phyloP scores from a whole-genome alignment of 169 alveolate genomes.

The Plasmodium coatneyi region DNA sequence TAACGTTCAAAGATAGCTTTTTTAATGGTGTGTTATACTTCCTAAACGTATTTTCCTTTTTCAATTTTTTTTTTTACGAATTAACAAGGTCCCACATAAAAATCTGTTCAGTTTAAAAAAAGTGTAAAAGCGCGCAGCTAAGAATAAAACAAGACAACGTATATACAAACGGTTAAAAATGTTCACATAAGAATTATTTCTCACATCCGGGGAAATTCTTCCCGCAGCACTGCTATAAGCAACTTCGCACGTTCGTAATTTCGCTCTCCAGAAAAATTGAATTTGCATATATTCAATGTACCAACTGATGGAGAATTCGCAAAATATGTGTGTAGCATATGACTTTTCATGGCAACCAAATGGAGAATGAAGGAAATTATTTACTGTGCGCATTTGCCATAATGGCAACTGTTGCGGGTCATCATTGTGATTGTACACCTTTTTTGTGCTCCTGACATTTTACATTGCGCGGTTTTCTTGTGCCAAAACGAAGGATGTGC shows the following conservation, averaged over 20 bases:
- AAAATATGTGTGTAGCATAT: background rate
- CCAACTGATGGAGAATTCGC: background rate
- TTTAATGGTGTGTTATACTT: background rate
- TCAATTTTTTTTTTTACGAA: background rate
- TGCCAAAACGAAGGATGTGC: background rate
- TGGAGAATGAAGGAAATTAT: background rate
- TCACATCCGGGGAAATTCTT: background rate
- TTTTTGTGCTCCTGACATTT: background rate
- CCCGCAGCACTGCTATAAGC: background rate
- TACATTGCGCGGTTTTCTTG: background rate
- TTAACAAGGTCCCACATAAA: background rate
- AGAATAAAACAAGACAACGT: conserved; percentile 1
- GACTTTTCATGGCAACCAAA: background rate
- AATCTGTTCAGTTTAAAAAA: background rate
- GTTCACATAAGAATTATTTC: background rate
- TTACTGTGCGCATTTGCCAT: background rate
- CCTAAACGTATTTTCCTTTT: background rate
- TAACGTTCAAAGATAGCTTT: background rate
- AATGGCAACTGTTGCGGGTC: background rate
- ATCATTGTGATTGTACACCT: background rate
- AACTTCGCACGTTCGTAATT: background rate
- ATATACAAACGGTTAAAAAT: background rate
- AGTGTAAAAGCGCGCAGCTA: background rate
- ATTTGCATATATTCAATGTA: background rate
- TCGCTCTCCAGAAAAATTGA: background rate